Evolutionary conservation across 495 filamentous ascomycete genomes (phyloP), one percentile per base, ranked within the genome.

Genomic region (Beverwykella pulmonaria): DNA sequence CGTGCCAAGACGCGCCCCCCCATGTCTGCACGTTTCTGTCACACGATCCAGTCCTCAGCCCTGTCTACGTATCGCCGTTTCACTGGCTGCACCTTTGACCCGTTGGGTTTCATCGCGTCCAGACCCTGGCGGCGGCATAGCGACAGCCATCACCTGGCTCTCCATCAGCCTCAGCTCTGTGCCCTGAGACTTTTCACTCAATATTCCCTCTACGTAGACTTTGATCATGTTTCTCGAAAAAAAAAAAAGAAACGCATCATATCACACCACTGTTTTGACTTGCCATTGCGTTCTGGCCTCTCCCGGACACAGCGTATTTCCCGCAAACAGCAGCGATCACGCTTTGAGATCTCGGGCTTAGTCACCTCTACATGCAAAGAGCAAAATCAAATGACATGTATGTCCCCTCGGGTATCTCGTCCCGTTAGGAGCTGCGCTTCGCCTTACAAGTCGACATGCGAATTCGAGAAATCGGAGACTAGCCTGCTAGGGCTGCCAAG

Each of bases 1-100:
- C 8, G 8, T n/a, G 39, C 39, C 39, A 10, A n/a, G 39, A 14
- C 15, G 48, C 9, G 22, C 48, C 19, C 9, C 48, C n/a, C 48
- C 48, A 52, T 8, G 14, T 2, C 48, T 23, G 22, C 48, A 52
- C 48, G 48, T 52, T 52, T 52, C 48, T 29, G 48, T 52, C 22
- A 52, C 44, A 52, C 48, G 5, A 8, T 25, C 22, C 48, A 12
- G 19, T 52, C 5, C 44, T 8, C 48, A 26, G 15, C 39, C 39
- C 39, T 34, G 46, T 19, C 6, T 49, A 19, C 7, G 46, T 7
- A 49, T 19, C 22, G n/a, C 17, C 17, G 46, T 49, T 49, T 49
- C 46, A 49, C 46, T 19, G n/a, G 46, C 32, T 34, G 32, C 32
- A 6, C 46, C 17, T 22, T 29, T 52, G 3, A n/a, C 48, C 9